phyloP scores from a whole-genome alignment of 2,329 filamentous ascomycete species.

The Xylaria sp. region DNA sequence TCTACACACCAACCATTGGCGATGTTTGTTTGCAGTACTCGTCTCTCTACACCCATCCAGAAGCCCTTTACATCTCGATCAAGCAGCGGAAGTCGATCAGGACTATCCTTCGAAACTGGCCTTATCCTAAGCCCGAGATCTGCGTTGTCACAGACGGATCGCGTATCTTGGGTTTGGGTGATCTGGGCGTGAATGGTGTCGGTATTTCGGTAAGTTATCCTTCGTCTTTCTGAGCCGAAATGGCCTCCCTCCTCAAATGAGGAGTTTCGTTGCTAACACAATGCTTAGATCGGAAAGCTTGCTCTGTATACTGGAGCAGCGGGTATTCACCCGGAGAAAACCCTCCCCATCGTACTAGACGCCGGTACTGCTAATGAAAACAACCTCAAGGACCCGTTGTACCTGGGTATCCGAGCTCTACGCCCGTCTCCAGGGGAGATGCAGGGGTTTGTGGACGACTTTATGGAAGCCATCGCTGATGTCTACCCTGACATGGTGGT shows the following conservation, averaged over 20 bases:
- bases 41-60: conserved; percentile 88
- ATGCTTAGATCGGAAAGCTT: conserved; percentile 75
- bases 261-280: conserved; percentile 25
- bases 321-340: conserved; percentile 86
- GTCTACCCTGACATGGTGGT: conserved; percentile 64
- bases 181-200: conserved; percentile 94
- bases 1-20: conserved; percentile 87
- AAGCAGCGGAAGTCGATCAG: conserved; percentile 87
- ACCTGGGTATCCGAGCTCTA: conserved; percentile 81
- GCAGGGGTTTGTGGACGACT: conserved; percentile 90
- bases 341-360: conserved; percentile 64
- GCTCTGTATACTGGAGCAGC: conserved; percentile 92
- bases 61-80: conserved; percentile 94
- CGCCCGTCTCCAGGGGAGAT: conserved; percentile 74
- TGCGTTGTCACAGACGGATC: conserved; percentile 96
- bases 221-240: background rate
- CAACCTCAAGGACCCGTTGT: conserved; percentile 67
- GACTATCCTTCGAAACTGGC: conserved; percentile 90
- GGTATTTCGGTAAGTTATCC: conserved; percentile 72
- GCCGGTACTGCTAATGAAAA: conserved; percentile 61
- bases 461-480: conserved; percentile 87
- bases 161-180: conserved; percentile 84
- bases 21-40: conserved; percentile 97
- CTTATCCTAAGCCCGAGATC: conserved; percentile 82
- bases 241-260: conserved; percentile 3